A percentile compares a stretch with the other conserved stretches of the same genome.
Evolutionary conservation across 371 early-diverging fungal species (phyloP).

Genomic region (Coemansia sp.): DNA sequence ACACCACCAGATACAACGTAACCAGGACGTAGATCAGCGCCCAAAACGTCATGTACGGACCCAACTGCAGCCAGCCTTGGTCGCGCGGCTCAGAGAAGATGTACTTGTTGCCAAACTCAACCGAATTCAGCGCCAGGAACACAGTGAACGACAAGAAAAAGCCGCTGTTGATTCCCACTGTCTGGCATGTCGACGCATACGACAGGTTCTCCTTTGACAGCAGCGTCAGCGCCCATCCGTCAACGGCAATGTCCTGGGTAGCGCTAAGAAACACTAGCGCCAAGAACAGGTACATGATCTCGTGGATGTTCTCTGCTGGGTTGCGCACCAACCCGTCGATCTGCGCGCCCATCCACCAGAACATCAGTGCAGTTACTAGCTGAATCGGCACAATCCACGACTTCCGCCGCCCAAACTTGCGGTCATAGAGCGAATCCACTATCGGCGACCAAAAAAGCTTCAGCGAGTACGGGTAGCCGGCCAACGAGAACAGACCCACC

Average conservation of each 20-base stretch:
- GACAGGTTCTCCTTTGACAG: constrained; percentile 84
- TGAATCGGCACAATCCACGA: constrained; percentile 99
- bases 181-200: constrained; percentile 93
- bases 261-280: constrained; percentile 90
- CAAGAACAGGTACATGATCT: constrained; percentile 70
- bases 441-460: constrained; percentile 96
- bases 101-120: constrained; percentile 94
- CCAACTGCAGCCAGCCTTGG: constrained; percentile 74
- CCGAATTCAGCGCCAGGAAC: constrained; percentile 90
- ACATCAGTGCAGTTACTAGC: constrained; percentile 70
- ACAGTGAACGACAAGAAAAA: constrained; percentile 96
- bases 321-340: constrained; percentile 73
- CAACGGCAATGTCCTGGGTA: constrained; percentile 98
- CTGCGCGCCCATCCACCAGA: constrained; percentile 72
- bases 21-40: constrained; percentile 81
- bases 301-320: constrained; percentile 61
- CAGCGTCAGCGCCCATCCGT: constrained; percentile 95
- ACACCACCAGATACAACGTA: constrained; percentile 77
- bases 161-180: constrained; percentile 93
- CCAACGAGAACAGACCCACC: constrained; percentile 90
- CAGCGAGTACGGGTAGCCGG: constrained; percentile 91
- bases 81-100: constrained; percentile 70
- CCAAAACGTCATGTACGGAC: constrained; percentile 92
- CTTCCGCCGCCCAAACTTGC: constrained; percentile 85
- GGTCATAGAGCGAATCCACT: constrained; percentile 85